Evolutionary conservation across 371 early-diverging fungal genomes (phyloP).

Genomic region (Zopfochytrium polystomum): DNA sequence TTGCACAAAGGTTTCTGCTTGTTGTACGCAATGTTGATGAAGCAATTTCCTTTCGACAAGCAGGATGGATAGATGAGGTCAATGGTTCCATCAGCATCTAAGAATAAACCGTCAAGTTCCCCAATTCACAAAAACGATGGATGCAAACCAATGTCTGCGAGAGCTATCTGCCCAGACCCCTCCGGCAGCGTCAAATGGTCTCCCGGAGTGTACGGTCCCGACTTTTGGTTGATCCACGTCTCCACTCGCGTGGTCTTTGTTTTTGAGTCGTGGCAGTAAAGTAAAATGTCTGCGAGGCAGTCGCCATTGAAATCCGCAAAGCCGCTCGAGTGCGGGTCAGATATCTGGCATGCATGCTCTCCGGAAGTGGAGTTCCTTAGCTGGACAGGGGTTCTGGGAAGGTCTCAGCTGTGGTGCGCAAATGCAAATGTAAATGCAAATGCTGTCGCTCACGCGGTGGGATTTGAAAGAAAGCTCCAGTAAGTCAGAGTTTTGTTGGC

Average conservation of each 20-base stretch:
- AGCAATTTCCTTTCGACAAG: slow-evolving; percentile 44
- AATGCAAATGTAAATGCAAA: too few species aligned
- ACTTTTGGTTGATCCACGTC: slow-evolving; percentile 53
- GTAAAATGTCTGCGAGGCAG: slow-evolving; percentile 60
- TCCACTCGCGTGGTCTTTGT: too few species aligned
- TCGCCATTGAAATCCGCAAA: slow-evolving; percentile 91
- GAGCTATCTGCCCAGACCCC: slow-evolving; percentile 75
- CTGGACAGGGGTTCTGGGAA: background rate
- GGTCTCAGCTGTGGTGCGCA: background rate
- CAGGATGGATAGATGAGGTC: slow-evolving; percentile 81
- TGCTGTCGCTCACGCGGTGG: too few species aligned
- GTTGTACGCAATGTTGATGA: slow-evolving; percentile 79
- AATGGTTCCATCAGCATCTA: slow-evolving; percentile 82
- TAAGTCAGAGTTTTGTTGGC: too few species aligned
- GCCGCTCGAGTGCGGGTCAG: slow-evolving; percentile 82
- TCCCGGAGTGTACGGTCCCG: slow-evolving; percentile 28
- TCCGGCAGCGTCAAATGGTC: slow-evolving; percentile 54
- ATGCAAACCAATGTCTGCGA: slow-evolving; percentile 70
- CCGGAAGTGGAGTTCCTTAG: slow-evolving; percentile 31
- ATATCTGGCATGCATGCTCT: slow-evolving; percentile 55
- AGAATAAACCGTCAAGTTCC: background rate
- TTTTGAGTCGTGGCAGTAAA: background rate
- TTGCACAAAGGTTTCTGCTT: slow-evolving; percentile 77
- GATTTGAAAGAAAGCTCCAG: slow-evolving; percentile 25
- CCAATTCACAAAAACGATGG: too few species aligned